phyloP scores from a whole-genome alignment of 805 yeast genomes.

The Starmerella davenportii region DNA sequence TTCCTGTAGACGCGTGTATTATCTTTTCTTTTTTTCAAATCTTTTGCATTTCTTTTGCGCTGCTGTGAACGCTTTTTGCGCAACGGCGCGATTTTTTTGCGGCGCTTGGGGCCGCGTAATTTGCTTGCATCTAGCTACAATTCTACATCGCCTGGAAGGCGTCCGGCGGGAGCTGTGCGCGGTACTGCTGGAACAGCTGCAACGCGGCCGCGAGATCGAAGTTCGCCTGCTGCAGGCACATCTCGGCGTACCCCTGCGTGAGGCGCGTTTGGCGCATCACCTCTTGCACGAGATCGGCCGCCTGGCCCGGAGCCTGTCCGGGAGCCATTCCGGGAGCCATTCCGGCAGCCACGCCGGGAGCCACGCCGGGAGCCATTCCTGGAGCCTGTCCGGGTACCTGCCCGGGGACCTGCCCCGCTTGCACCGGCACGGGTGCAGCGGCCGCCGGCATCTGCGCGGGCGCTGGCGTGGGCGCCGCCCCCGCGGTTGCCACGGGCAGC shows the following conservation, averaged over 20 bases:
- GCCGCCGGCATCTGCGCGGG: constrained; percentile 2
- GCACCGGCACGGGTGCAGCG: not conserved
- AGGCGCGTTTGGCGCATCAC: constrained; percentile 56
- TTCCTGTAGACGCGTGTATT: too few relatives aligned
- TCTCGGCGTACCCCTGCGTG: constrained; percentile 57
- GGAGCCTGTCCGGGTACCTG: not conserved
- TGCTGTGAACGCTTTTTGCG: not conserved
- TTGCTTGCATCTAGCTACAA: not conserved
- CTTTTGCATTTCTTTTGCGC: not conserved
- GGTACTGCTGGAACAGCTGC: constrained; percentile 51
- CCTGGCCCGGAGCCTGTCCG: not conserved
- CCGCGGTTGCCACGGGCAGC: constrained; percentile 11
- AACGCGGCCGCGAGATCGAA: constrained; percentile 63
- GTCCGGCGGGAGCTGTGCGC: constrained; percentile 39
- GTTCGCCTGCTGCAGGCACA: constrained; percentile 74
- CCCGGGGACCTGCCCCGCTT: not conserved
- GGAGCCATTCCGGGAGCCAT: constrained; percentile 21
- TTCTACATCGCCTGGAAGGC: constrained; percentile 25
- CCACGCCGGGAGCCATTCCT: not conserved
- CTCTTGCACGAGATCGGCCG: constrained; percentile 42
- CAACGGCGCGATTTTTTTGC: not conserved
- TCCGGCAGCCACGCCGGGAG: constrained; percentile 20
- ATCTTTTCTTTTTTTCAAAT: not conserved
- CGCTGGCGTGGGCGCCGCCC: constrained; percentile 9
- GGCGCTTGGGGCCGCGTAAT: not conserved